Evolutionary conservation across 495 filamentous ascomycete genomes (phyloP).

Genomic region (Pyrenula aspistea): DNA sequence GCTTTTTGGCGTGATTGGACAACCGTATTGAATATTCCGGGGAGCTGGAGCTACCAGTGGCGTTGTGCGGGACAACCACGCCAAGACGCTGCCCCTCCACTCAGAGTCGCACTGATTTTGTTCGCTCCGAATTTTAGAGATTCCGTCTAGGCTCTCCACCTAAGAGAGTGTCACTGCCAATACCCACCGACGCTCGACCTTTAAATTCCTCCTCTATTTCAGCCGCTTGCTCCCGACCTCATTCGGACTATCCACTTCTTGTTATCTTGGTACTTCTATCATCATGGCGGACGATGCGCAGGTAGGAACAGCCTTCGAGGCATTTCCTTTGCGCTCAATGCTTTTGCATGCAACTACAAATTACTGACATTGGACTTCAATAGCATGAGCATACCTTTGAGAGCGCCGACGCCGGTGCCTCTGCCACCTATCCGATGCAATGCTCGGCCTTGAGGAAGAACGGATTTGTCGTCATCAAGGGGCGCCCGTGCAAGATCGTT

Average conservation of each 20-base stretch:
- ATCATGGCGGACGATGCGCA: conserved; percentile 39
- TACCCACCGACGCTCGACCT: neutral
- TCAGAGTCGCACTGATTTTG: conserved; percentile 28
- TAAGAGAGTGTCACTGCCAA: neutral
- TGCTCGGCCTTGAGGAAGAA: conserved; percentile 99
- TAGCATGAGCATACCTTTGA: conserved; percentile 90
- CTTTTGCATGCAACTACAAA: conserved; percentile 1
- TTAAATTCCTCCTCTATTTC: conserved; percentile 5
- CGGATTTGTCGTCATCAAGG: conserved; percentile 95
- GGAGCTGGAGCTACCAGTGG: conserved; percentile 2
- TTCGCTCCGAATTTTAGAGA: conserved; percentile 15
- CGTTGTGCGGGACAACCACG: conserved; percentile 5
- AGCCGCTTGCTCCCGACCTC: conserved; percentile 4
- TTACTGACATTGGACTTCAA: conserved; percentile 7
- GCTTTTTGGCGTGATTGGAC: too few species aligned
- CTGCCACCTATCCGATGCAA: conserved; percentile 90
- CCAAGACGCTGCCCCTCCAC: conserved; percentile 5
- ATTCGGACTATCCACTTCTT: conserved; percentile 6
- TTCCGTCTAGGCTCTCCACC: conserved; percentile 4
- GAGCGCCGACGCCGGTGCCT: conserved; percentile 85
- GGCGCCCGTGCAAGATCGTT: conserved; percentile 98
- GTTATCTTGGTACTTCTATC: conserved; percentile 15
- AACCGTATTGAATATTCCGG: neutral
- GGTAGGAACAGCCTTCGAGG: conserved; percentile 21
- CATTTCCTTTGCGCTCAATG: conserved; percentile 1